Evolutionary conservation across 192 early-diverging fungal species (phyloP).

Genomic region (Rhizoclosmatium globosum): DNA sequence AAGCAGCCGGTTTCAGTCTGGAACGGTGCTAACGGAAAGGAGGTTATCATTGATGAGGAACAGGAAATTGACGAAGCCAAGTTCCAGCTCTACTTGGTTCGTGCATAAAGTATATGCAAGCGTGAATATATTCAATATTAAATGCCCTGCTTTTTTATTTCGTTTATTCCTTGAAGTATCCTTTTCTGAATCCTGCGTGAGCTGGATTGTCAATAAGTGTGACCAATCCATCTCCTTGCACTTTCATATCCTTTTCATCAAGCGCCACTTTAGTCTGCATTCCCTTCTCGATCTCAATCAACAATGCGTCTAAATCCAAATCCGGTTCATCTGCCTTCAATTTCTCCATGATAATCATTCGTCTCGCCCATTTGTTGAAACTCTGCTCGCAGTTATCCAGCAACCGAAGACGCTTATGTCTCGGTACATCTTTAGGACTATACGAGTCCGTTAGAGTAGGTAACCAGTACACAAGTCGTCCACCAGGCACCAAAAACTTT

Average conservation of each 20-base stretch:
- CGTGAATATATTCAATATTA: too few relatives aligned
- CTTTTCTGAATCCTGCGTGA: background rate
- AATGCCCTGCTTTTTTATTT: too few relatives aligned
- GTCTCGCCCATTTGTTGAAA: slow-evolving; percentile 91
- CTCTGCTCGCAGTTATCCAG: slow-evolving; percentile 93
- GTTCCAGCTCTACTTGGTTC: slow-evolving; percentile 32
- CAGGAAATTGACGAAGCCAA: slow-evolving; percentile 69
- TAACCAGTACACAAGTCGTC: slow-evolving; percentile 94
- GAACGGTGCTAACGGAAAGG: slow-evolving; percentile 30
- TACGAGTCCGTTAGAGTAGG: slow-evolving; percentile 90
- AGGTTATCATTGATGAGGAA: slow-evolving; percentile 81
- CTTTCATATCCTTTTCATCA: slow-evolving; percentile 7
- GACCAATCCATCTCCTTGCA: slow-evolving; percentile 14
- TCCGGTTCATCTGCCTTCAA: slow-evolving; percentile 45
- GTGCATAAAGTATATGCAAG: slow-evolving; percentile 5
- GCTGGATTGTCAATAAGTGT: slow-evolving; percentile 21
- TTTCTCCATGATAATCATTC: slow-evolving; percentile 97
- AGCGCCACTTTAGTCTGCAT: background rate
- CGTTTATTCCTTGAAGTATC: background rate
- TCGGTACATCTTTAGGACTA: slow-evolving; percentile 72
- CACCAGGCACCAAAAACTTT: slow-evolving; percentile 75
- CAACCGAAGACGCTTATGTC: slow-evolving; percentile 81
- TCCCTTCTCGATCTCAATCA: slow-evolving; percentile 22
- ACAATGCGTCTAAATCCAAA: slow-evolving; percentile 16
- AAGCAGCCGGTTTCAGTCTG: slow-evolving; percentile 60